Evolutionary conservation across 2,329 filamentous ascomycete genomes (phyloP).

Genomic region (Sphaerulina musiva): DNA sequence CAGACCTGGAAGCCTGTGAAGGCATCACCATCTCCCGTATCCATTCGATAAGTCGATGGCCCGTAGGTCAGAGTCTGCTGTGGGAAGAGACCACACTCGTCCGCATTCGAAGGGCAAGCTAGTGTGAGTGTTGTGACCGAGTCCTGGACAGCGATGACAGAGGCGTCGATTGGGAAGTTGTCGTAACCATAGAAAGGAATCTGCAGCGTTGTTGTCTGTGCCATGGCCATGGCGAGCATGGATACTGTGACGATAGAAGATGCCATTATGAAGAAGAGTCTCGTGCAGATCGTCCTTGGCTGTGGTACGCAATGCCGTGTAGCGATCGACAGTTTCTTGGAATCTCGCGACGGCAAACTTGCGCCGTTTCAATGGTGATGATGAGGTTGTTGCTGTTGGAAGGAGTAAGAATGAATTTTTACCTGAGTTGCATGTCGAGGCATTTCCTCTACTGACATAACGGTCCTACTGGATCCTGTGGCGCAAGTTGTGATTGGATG

Average conservation of each 20-base stretch:
- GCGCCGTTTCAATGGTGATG: too few species aligned
- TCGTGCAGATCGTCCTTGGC: not conserved
- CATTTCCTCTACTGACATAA: not conserved
- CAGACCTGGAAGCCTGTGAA: slow-evolving; percentile 21
- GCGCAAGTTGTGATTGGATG: slow-evolving; percentile 1
- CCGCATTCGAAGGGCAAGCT: slow-evolving; percentile 14
- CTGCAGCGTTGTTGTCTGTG: slow-evolving; percentile 9
- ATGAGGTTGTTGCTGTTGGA: not conserved
- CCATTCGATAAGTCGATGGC: slow-evolving; percentile 21
- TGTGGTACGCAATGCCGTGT: not conserved
- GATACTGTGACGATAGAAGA: not conserved
- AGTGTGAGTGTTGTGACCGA: slow-evolving; percentile 17
- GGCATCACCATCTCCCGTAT: slow-evolving; percentile 10
- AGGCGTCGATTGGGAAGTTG: slow-evolving; percentile 16
- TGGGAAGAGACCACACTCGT: slow-evolving; percentile 24
- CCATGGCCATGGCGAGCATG: not conserved
- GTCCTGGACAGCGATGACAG: slow-evolving; percentile 14
- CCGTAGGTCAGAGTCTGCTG: slow-evolving; percentile 19
- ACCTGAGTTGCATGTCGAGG: not conserved
- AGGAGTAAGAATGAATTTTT: not conserved
- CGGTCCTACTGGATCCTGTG: not conserved
- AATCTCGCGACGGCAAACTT: not conserved
- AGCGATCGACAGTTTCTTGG: not conserved
- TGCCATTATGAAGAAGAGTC: not conserved
- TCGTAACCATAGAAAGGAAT: slow-evolving; percentile 24